Evolutionary conservation across 139 green algal genomes (phyloP).

Genomic region (Picochlorum sp.): DNA sequence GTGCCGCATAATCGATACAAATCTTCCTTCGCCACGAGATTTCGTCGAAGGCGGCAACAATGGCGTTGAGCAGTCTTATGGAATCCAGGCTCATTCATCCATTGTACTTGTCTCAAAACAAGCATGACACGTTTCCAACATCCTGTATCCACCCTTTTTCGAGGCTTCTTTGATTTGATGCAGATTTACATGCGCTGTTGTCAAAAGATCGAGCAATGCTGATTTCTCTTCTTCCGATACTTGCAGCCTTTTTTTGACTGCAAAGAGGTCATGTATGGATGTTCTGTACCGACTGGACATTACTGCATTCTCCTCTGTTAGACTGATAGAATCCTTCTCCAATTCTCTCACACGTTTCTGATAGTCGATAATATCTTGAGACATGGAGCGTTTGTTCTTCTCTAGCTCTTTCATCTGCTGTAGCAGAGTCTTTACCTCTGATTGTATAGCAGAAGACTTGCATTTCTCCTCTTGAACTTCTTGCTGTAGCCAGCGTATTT

Average conservation of each 20-base stretch:
- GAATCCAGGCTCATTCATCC: conserved; percentile 34
- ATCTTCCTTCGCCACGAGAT: conserved; percentile 78
- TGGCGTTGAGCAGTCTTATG: conserved; percentile 39
- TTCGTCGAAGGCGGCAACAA: conserved; percentile 72
- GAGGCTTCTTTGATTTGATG: neutral
- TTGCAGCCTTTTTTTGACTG: too few relatives aligned
- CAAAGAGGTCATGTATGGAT: too few relatives aligned
- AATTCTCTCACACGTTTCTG: neutral
- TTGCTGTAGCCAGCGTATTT: too few relatives aligned
- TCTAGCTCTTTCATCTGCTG: neutral
- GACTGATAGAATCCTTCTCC: neutral
- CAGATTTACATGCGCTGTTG: neutral
- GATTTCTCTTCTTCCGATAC: conserved; percentile 8
- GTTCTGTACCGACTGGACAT: too few relatives aligned
- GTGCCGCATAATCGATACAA: conserved; percentile 87
- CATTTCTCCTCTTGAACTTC: too few relatives aligned
- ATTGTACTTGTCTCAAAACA: conserved; percentile 58
- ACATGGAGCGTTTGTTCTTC: neutral
- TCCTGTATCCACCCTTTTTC: neutral
- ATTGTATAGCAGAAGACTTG: too few relatives aligned
- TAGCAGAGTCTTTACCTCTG: too few relatives aligned
- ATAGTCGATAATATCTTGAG: neutral
- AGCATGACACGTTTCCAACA: neutral
- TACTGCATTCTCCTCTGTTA: neutral
- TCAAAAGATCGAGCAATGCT: conserved; percentile 4